Evolutionary conservation across 306 rosid species (phyloP), one percentile per base, ranked within the genome.

Genomic region (Dalbergia cultrata): DNA sequence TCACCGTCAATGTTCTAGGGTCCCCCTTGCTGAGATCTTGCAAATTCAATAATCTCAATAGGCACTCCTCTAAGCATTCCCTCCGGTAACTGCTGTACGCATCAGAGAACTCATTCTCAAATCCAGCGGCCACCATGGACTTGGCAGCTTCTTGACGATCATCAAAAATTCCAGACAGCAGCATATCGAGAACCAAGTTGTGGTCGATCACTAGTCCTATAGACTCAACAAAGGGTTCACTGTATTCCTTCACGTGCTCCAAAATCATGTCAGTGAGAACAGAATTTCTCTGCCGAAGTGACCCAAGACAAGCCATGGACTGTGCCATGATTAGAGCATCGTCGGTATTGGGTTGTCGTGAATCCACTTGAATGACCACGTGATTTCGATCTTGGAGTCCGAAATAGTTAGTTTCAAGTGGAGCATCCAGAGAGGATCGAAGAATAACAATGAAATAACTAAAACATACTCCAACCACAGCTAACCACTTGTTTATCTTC

Each of bases 71-170:
- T 8, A 90, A 41, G 43, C 90, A 92, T 71, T 89, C 97, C 14
- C 92, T 74, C 76, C 97, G 79, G 85, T 83, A 85, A 71, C 78
- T 88, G 19, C 86, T 83, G 73, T 90, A 91, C 83, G 85, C 82
- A 43, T 86, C 89, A 0, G 81, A 79, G 68, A 90, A 90, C 85
- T 90, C 87, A 62, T 94, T 90, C 41, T 85, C 89, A 45, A 88
- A 88, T 10, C 97, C 92, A 4, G 84, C 88, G 9, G 85, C 81
- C 49, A 84, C 86, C 95, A 88, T 90, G 6, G 87, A 88, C 83
- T 90, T 88, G 56, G 86, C 92, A 7, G 85, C 86, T 72, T 89
- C 89, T 47, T 88, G 90, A 65, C 92, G 95, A 35, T 92, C 89
- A 71, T 82, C 81, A 66, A 90, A 72, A 2, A 84, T 90, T 4